Base-by-base conservation (phyloP, 1,284 basidiomycete species). In the Crepidotus sp. region DNA sequence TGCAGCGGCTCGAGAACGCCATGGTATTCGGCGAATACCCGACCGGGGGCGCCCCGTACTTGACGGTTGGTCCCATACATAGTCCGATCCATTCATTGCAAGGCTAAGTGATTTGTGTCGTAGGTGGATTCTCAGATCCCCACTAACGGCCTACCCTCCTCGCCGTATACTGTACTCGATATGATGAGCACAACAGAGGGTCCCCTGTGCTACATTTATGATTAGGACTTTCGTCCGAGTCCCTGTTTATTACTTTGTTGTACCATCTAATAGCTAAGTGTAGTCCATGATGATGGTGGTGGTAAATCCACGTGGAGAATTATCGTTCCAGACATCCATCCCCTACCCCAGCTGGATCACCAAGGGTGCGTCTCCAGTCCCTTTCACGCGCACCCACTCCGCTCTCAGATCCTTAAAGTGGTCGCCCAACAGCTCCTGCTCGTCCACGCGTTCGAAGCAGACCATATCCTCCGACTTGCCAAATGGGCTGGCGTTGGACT, bases 151-250 rank as follows among this genome's bases (percentile, higher is more conserved):
- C 36, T 66, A 42, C 14, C 30, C 4, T 58, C 60, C 38, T 47
- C 53, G 2, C 51, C 61, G 32, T 39, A 49, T 4, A 57, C 45
- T 1, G 55, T 66, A 22, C 39, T 47, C 11, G 60, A 64, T 33
- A 55, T 64, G 15, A 52, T 66, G 45, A 54, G 59, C 48, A 65
- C 62, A 3, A 63, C 57, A 0, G 54, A 53, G 21, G 21, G 21
- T 22, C 21, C 21, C 4, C 21, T 22, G 21, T 22, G 21, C 21
- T 22, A 22, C 21, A 6, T 22, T 22, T 22, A 22, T 6, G 21
- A 22, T 3, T 22, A 22, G n/a, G n/a, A n/a, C n/a, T n/a, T n/a
- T n/a, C n/a, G n/a, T n/a, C n/a, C n/a, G n/a, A n/a, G n/a, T n/a
- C n/a, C n/a, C n/a, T n/a, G n/a, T n/a, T n/a, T n/a, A n/a, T n/a